These are phyloP conservation scores for Gomphus sp. DNA, from an alignment of 1,284 basidiomycete species.

Conservation along the genomic window DNA sequence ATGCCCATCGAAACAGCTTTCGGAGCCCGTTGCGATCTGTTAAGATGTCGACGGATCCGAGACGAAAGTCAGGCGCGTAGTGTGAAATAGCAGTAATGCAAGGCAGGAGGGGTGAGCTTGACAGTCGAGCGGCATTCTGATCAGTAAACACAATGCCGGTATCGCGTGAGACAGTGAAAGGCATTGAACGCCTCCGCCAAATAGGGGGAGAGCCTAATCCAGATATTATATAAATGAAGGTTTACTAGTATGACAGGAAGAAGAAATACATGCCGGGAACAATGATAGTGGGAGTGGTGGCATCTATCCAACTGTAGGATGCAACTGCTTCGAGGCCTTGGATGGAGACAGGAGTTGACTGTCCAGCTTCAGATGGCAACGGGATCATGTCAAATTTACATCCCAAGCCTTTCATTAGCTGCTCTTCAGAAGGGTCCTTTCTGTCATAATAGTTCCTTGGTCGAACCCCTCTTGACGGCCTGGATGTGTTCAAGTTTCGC, in stretches of 20 bases:
- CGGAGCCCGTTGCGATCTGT: constrained; percentile 50
- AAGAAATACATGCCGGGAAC: constrained; percentile 37
- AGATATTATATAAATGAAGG: too few species aligned
- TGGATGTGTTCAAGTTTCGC: too few species aligned
- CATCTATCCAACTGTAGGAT: constrained; percentile 47
- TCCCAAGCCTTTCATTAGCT: background rate
- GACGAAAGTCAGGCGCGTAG: constrained; percentile 31
- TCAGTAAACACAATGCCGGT: constrained; percentile 33
- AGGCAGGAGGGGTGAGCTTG: constrained; percentile 33
- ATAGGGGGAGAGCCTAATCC: constrained; percentile 38
- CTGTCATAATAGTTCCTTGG: background rate
- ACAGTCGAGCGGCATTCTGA: constrained; percentile 40
- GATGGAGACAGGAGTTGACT: constrained; percentile 20
- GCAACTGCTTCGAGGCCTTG: constrained; percentile 34
- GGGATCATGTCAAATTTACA: background rate
- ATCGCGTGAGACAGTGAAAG: constrained; percentile 41
- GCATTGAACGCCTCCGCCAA: constrained; percentile 36
- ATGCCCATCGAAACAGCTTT: constrained; percentile 45
- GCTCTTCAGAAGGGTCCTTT: background rate
- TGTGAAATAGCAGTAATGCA: constrained; percentile 41
- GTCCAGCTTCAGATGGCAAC: background rate
- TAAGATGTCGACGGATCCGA: constrained; percentile 42
- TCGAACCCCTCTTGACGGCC: too few species aligned
- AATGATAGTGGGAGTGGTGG: constrained; percentile 37
- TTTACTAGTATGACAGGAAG: too few species aligned